Evolutionary conservation across 805 yeast genomes (phyloP).

Genomic region (Citeromyces matritensis): DNA sequence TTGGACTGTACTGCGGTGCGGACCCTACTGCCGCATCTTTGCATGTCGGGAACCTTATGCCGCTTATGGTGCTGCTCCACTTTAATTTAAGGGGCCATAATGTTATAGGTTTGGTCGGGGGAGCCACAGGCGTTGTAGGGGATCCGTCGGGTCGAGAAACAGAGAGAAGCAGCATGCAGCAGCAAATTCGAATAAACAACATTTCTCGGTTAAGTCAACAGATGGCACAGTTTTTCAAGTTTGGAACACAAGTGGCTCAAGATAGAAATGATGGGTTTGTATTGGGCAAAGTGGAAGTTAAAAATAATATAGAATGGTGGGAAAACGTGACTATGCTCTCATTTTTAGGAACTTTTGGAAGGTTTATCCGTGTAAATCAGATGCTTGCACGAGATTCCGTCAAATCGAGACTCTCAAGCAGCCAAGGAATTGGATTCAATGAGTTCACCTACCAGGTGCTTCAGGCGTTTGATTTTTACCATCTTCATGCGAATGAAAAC

Average conservation of each 20-base stretch:
- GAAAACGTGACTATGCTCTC: constrained; percentile 56
- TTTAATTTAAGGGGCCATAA: constrained; percentile 76
- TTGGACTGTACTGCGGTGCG: constrained; percentile 82
- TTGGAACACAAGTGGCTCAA: constrained; percentile 49
- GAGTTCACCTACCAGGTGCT: constrained; percentile 88
- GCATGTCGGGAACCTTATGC: constrained; percentile 84
- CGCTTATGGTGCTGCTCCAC: constrained; percentile 73
- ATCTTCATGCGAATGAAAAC: constrained; percentile 39
- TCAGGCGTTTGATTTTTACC: constrained; percentile 90
- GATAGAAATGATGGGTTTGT: constrained; percentile 20
- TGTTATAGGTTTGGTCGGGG: constrained; percentile 77
- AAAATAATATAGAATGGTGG: constrained; percentile 84
- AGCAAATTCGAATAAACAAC: constrained; percentile 35
- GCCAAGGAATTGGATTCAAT: constrained; percentile 77
- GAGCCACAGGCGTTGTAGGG: constrained; percentile 93
- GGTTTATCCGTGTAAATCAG: constrained; percentile 63
- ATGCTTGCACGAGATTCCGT: constrained; percentile 88
- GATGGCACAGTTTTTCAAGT: constrained; percentile 39
- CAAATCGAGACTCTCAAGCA: constrained; percentile 51
- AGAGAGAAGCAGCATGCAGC: constrained; percentile 53
- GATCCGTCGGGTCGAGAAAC: constrained; percentile 89
- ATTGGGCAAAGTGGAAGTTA: constrained; percentile 9
- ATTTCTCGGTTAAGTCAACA: constrained; percentile 46
- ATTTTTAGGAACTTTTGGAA: constrained; percentile 65
- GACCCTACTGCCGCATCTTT: constrained; percentile 88